phyloP scores from a whole-genome alignment of 2,329 filamentous ascomycete genomes.

The Helminthosporium solani region DNA sequence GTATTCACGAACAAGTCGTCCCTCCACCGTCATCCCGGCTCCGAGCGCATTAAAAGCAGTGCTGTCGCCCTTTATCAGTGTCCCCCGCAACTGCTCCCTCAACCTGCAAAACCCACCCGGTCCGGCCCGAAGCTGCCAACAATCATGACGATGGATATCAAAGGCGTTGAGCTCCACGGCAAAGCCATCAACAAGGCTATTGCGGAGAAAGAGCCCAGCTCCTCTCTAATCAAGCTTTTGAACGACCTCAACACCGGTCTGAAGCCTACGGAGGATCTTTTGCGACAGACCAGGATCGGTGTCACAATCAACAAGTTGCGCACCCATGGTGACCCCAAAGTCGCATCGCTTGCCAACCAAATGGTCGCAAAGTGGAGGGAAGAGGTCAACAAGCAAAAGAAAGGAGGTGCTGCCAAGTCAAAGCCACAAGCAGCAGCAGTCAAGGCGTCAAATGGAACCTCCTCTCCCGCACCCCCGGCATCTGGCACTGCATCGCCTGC shows the following conservation, averaged over 20 bases:
- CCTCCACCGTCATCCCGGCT: constrained; percentile 4
- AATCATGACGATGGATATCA: constrained; percentile 66
- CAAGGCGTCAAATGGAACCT: constrained; percentile 23
- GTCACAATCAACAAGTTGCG: constrained; percentile 86
- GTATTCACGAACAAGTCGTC: constrained; percentile 6
- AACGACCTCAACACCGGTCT: constrained; percentile 78
- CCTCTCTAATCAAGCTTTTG: constrained; percentile 72
- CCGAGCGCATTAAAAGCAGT: constrained; percentile 12
- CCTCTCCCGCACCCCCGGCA: constrained; percentile 37
- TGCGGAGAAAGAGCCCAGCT: constrained; percentile 69
- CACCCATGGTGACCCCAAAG: constrained; percentile 70
- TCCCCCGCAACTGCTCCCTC: background rate
- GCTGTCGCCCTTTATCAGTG: constrained; percentile 7
- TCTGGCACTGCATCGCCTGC: constrained; percentile 47
- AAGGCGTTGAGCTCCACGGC: constrained; percentile 75
- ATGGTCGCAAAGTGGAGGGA: constrained; percentile 88
- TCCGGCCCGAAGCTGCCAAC: background rate
- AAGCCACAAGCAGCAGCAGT: constrained; percentile 20
- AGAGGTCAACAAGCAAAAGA: constrained; percentile 62
- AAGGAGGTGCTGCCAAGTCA: constrained; percentile 18
- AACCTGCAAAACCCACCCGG: background rate
- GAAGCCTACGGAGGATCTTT: constrained; percentile 81
- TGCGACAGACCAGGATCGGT: constrained; percentile 89
- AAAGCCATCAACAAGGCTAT: constrained; percentile 80
- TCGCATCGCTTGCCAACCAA: constrained; percentile 73